These are phyloP conservation scores for Williopsis jadinii DNA, from an alignment of 1,139 yeast genomes.

Conservation along the genomic window DNA sequence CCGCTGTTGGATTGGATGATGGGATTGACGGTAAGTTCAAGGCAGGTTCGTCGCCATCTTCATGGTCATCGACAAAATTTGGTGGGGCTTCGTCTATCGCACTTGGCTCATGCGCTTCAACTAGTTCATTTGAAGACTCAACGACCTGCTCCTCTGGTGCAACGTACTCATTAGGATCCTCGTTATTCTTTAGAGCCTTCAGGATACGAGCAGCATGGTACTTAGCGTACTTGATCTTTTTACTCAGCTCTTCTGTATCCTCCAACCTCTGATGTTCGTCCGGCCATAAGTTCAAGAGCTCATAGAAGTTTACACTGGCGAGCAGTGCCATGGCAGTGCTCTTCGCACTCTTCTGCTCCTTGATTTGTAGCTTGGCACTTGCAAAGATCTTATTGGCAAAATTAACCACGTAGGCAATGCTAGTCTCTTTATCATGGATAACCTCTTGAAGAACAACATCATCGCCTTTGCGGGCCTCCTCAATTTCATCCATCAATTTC, in stretches of 20 bases:
- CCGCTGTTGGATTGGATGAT: constrained; percentile 1
- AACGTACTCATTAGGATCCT: constrained; percentile 45
- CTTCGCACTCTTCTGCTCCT: constrained; percentile 29
- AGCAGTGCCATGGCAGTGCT: constrained; percentile 39
- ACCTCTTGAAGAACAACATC: constrained; percentile 29
- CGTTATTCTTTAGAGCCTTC: constrained; percentile 36
- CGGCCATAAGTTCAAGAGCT: constrained; percentile 37
- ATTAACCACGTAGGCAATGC: constrained; percentile 50
- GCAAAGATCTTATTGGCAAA: constrained; percentile 61
- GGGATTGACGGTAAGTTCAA: constrained; percentile 1
- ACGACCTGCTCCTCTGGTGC: constrained; percentile 17
- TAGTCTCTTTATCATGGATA: constrained; percentile 48
- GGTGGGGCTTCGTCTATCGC: constrained; percentile 1
- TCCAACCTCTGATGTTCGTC: constrained; percentile 26
- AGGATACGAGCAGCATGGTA: constrained; percentile 52
- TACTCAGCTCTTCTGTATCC: constrained; percentile 23
- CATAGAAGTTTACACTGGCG: constrained; percentile 44
- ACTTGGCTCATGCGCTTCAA: not conserved
- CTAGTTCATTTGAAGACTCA: not conserved
- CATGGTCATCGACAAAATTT: constrained; percentile 3
- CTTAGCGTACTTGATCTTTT: constrained; percentile 47
- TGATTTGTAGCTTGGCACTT: constrained; percentile 40
- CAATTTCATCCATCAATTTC: constrained; percentile 57
- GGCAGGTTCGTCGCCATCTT: not conserved
- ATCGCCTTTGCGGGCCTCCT: constrained; percentile 34